Conservation (phyloP, 23 red algal genomes). For the Pyropia haitanensis region DNA sequence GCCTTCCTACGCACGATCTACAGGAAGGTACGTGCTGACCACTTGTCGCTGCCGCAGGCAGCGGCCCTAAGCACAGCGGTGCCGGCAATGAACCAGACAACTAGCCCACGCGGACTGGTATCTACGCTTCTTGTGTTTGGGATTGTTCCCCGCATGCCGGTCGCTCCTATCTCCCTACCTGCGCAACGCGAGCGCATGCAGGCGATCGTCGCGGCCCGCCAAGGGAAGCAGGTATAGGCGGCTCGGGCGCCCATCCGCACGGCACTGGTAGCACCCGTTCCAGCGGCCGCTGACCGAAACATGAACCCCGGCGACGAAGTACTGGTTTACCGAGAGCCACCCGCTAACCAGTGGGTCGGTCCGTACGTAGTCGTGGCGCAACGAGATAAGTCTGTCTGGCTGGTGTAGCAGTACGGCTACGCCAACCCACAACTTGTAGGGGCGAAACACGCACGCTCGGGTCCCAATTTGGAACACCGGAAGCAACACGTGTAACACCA, state of each 20-base stretch:
- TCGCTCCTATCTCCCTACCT: background rate
- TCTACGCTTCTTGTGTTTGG: slow-evolving; percentile 22
- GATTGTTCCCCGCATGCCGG: slow-evolving; percentile 12
- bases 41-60: background rate
- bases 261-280: background rate
- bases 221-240: background rate
- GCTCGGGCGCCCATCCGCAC: background rate
- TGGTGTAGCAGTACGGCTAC: too few relatives aligned
- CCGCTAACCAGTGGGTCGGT: slow-evolving; percentile 5
- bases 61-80: background rate
- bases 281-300: slow-evolving; percentile 4
- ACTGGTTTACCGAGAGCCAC: slow-evolving; percentile 5
- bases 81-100: slow-evolving; percentile 12
- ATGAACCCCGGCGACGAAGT: slow-evolving; percentile 5
- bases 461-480: too few relatives aligned
- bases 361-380: too few relatives aligned
- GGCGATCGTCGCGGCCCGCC: background rate
- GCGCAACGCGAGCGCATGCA: slow-evolving; percentile 5
- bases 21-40: background rate
- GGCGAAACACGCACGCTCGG: too few relatives aligned
- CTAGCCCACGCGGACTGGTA: slow-evolving; percentile 4
- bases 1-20: slow-evolving; percentile 1
- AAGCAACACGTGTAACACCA: too few relatives aligned
- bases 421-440: too few relatives aligned
- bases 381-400: too few relatives aligned